Conservation (phyloP, 1,139 yeast species). For the Nadsonia starkeyi-henricii region DNA sequence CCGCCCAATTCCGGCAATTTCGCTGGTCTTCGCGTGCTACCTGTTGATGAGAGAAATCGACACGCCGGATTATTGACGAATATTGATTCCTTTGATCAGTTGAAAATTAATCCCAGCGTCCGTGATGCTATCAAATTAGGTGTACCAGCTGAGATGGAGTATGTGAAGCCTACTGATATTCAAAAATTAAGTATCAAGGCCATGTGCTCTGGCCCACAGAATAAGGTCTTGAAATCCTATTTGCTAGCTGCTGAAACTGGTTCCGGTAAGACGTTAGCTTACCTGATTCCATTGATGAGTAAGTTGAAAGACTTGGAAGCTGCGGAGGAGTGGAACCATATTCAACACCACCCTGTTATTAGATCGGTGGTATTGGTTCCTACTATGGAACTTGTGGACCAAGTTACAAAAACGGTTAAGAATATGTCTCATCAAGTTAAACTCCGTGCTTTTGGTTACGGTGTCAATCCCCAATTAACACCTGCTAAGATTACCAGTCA, state of each 20-base stretch:
- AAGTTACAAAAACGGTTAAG: conserved; percentile 45
- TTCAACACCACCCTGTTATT: conserved; percentile 32
- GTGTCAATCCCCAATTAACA: conserved; percentile 9
- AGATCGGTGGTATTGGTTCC: conserved; percentile 70
- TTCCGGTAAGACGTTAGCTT: conserved; percentile 91
- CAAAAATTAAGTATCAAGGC: conserved; percentile 45
- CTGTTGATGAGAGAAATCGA: conserved; percentile 19
- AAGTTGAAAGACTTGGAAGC: conserved; percentile 38
- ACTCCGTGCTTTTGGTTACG: conserved; percentile 16
- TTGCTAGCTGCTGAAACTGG: conserved; percentile 95
- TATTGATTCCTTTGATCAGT: conserved; percentile 46
- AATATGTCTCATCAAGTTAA: conserved; percentile 39
- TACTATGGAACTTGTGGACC: conserved; percentile 77
- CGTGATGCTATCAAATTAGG: conserved; percentile 43
- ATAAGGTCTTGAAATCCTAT: conserved; percentile 40
- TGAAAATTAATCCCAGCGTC: conserved; percentile 54
- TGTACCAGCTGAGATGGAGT: conserved; percentile 10
- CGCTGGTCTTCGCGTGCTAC: conserved; percentile 23
- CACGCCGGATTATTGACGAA: conserved; percentile 31
- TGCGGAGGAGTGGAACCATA: conserved; percentile 13
- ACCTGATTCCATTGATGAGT: conserved; percentile 61
- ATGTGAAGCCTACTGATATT: conserved; percentile 44
- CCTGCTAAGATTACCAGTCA: conserved; percentile 26
- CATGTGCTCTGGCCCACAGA: conserved; percentile 22
- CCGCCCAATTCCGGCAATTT: conserved; percentile 14